Base-by-base conservation (phyloP, 805 yeast genomes). In the Novakomyces olei region DNA sequence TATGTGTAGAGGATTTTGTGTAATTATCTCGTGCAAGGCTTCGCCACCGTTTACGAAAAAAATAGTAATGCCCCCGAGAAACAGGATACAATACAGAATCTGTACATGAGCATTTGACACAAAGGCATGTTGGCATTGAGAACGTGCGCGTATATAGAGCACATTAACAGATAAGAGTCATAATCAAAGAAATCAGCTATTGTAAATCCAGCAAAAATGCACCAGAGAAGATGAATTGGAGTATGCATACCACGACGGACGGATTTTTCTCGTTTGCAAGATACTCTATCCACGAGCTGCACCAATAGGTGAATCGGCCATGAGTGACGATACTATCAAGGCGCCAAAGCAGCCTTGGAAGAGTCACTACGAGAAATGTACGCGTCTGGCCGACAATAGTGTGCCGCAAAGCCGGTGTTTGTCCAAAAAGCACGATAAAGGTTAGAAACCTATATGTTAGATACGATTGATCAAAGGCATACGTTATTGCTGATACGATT, bases 351-450 rank as follows among this genome's bases (percentile, higher is more conserved):
- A 26, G 16, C 5, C 27, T 27, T 16, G 49, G 49, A 14, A 41
- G 27, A 8, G 26, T 22, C 19, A 30, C 34, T 35, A 43, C 19
- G n/a, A 48, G 33, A 9, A 40, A 18, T 2, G 27, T 24, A 23
- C 49, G 39, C n/a, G 40, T 35, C 22, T 36, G 23, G 10, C 47
- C 41, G 8, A 47, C 31, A 12, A 16, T 17, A 24, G 29, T 46
- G 19, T 30, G 42, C 43, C 44, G 47, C 24, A 46, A 45, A 19
- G 45, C 46, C 2, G 57, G 57, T 26, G 50, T 36, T n/a, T 49
- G 41, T 2, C 57, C 57, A 35, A 52, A 52, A 20, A 52, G 42
- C 5, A 43, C 42, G 15, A 52, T 46, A 15, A 50, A 44, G 17
- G 47, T 39, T 6, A 49, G 20, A 7, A 46, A n/a, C n/a, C n/a